phyloP scores from a whole-genome alignment of 176 grass and related monocot species.

The Carex kokanica region DNA sequence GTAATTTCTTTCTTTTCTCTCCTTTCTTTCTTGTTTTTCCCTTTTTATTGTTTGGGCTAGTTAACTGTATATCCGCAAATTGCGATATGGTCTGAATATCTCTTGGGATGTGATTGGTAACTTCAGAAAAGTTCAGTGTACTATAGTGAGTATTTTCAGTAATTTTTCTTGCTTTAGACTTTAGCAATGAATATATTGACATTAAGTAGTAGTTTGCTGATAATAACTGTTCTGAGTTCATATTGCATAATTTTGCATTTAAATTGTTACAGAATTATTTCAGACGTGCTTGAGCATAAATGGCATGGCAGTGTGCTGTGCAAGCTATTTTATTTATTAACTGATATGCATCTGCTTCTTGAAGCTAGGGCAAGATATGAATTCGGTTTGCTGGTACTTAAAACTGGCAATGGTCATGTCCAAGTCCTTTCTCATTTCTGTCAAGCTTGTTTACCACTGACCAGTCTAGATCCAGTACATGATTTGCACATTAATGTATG shows the following conservation, averaged over 20 bases:
- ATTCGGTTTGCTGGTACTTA: slow-evolving; percentile 47
- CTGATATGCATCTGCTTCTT: background rate
- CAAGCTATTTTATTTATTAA: slow-evolving; percentile 15
- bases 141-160: slow-evolving; percentile 1
- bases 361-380: background rate
- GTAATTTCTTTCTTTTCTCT: slow-evolving; percentile 8
- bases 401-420: slow-evolving; percentile 30
- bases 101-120: slow-evolving; percentile 4
- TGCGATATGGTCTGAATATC: background rate
- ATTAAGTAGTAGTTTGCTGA: slow-evolving; percentile 3
- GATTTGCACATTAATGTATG: slow-evolving; percentile 52
- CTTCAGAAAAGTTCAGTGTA: slow-evolving; percentile 1
- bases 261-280: background rate
- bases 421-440: background rate
- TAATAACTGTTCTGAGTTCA: background rate
- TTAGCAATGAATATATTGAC: background rate
- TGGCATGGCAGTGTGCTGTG: background rate
- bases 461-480: slow-evolving; percentile 47
- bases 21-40: background rate
- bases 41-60: slow-evolving; percentile 12
- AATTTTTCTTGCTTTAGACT: slow-evolving; percentile 4
- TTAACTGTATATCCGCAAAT: slow-evolving; percentile 9
- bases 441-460: slow-evolving; percentile 47
- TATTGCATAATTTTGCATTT: background rate
- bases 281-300: background rate